Percentiles rank a stretch among this genome's conserved stretches.
These are phyloP conservation scores for Myriangium duriaei DNA, from an alignment of 2,329 filamentous ascomycete genomes.

Conservation along the genomic window DNA sequence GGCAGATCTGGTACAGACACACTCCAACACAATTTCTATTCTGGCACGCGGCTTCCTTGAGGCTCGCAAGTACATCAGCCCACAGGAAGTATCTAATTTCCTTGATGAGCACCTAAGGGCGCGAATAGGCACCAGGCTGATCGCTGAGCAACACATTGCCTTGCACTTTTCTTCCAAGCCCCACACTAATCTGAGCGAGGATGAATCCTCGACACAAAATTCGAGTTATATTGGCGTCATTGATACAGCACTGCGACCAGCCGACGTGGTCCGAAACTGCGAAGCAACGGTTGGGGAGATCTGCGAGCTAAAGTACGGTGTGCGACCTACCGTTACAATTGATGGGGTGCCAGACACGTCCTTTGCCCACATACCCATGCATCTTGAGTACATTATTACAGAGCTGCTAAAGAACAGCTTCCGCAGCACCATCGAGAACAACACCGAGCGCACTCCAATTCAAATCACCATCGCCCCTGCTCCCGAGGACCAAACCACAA, in stretches of 20 bases:
- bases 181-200: conserved; percentile 46
- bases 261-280: conserved; percentile 68
- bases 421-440: conserved; percentile 76
- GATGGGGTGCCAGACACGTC: conserved; percentile 77
- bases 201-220: conserved; percentile 24
- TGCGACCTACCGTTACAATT: conserved; percentile 67
- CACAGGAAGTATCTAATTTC: conserved; percentile 74
- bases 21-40: conserved; percentile 86
- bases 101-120: conserved; percentile 88
- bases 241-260: conserved; percentile 75
- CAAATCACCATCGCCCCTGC: conserved; percentile 81
- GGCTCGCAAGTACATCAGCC: conserved; percentile 77
- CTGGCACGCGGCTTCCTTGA: conserved; percentile 88
- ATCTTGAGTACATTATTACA: conserved; percentile 93
- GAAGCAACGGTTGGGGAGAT: conserved; percentile 89
- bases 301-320: conserved; percentile 89
- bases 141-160: conserved; percentile 94
- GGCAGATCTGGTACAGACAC: conserved; percentile 87
- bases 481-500: conserved; percentile 33
- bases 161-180: conserved; percentile 66
- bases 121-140: conserved; percentile 82
- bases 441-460: conserved; percentile 66
- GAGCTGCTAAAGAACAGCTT: conserved; percentile 96
- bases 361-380: conserved; percentile 89
- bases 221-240: conserved; percentile 84